Evolutionary conservation across 2,329 filamentous ascomycete species (phyloP), one percentile per base, ranked within the genome.

Genomic region (Aspergillus fructus): DNA sequence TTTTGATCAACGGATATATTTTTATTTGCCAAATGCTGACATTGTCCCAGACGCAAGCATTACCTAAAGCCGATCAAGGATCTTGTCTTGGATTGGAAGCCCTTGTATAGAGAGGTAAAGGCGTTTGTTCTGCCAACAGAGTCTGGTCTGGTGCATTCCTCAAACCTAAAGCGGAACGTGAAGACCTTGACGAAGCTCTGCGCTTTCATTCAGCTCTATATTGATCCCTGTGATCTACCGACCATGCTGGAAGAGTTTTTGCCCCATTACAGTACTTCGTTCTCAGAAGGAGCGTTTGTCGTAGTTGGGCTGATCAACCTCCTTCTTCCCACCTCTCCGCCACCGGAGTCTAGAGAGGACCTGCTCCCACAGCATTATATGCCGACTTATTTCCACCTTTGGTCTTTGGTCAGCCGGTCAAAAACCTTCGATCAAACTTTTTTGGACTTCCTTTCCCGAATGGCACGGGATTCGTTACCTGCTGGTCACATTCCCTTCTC

Each of bases 321-420:
- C 62, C 81, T 99, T 67, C 83, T 99, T 60, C 94, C 94, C 17
- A 97, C 93, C 7, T 85, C 87, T 37, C 87, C 92, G 1, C 68
- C 74, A 3, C 89, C 91, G 4, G 82, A 85, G 24, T 85, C 86
- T 30, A 85, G 89, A 65, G 80, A 82, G 33, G 85, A 92, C 65
- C 85, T 96, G n/a, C 87, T 92, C 65, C 93, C 94, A 1, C 88
- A 93, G 64, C 87, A 93, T 69, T 93, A 96, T 68, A 79, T 97
- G 37, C 94, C 94, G 3, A 96, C 93, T 0, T 89, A 96, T 66
- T 99, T 99, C 79, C 94, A 99, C 73, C 78, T 97, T 1, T 99
- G 94, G 94, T 94, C 93, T 1, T 81, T 97, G 42, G 87, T 97
- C 64, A 94, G 91, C 65, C 84, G 96, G 51, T 97, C 93, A 1